These are phyloP conservation scores for Aspergillus flavus DNA, from an alignment of 2,329 filamentous ascomycete genomes.

Conservation along the genomic window DNA sequence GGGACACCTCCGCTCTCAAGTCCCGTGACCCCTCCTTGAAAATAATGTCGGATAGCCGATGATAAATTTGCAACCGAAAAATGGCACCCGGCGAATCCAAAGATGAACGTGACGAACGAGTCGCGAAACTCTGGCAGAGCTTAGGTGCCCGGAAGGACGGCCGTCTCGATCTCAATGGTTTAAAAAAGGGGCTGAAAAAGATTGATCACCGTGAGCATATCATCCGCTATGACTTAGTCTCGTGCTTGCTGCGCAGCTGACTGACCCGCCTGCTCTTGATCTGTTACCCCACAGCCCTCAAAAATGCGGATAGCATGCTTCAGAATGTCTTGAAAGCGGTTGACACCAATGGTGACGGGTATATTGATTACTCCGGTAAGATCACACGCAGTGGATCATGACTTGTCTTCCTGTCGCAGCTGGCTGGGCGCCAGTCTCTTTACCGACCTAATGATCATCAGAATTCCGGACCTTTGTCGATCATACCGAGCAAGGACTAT, in stretches of 20 bases:
- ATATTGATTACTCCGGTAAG: constrained; percentile 87
- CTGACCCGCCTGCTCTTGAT: constrained; percentile 23
- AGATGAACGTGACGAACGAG: constrained; percentile 76
- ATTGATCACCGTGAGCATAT: constrained; percentile 82
- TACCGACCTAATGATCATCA: constrained; percentile 42
- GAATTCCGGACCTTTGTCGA: constrained; percentile 91
- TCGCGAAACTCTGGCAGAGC: constrained; percentile 80
- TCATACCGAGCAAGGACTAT: constrained; percentile 81
- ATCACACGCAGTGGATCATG: constrained; percentile 19
- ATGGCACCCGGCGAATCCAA: constrained; percentile 73
- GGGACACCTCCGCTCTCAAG: constrained; percentile 22
- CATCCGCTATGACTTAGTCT: constrained; percentile 18
- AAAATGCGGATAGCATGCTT: constrained; percentile 88
- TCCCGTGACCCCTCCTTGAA: constrained; percentile 27
- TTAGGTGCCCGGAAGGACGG: constrained; percentile 77
- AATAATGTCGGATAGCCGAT: constrained; percentile 50
- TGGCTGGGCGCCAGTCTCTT: constrained; percentile 23
- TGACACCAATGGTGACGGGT: constrained; percentile 83
- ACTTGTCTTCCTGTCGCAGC: constrained; percentile 16
- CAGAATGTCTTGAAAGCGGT: constrained; percentile 78
- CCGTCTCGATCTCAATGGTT: constrained; percentile 78
- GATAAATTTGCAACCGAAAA: constrained; percentile 50
- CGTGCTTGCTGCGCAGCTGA: constrained; percentile 25
- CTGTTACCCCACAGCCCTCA: constrained; percentile 61
- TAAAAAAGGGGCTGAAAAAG: constrained; percentile 81